Conservation (phyloP, 306 rosid genomes). For the Alnus glutinosa region DNA sequence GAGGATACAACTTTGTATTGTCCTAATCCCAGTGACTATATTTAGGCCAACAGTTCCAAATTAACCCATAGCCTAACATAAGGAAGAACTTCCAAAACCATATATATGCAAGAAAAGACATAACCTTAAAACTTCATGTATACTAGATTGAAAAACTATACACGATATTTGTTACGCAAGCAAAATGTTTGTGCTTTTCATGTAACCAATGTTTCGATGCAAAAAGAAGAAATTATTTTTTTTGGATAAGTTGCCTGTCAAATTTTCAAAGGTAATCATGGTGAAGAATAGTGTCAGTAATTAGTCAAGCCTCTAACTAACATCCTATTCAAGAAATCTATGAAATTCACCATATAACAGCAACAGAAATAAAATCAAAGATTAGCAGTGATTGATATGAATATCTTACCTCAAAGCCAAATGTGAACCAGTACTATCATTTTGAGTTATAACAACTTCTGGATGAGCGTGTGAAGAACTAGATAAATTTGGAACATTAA, state of each 20-base stretch:
- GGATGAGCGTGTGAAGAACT: conserved; percentile 46
- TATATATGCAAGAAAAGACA: conserved; percentile 15
- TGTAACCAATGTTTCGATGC: background rate
- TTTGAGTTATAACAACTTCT: conserved; percentile 35
- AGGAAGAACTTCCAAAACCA: conserved; percentile 9
- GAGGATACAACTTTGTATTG: too few species aligned
- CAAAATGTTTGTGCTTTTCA: conserved; percentile 3
- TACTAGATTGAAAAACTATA: background rate
- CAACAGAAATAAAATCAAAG: conserved; percentile 1
- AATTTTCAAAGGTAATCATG: background rate
- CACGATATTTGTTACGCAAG: conserved; percentile 4
- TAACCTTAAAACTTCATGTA: conserved; percentile 9
- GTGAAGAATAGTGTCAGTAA: background rate
- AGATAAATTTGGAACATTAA: conserved; percentile 37
- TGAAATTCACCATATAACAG: conserved; percentile 10
- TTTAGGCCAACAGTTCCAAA: too few species aligned
- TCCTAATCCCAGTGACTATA: too few species aligned
- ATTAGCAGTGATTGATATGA: conserved; percentile 1
- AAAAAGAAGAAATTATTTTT: too few species aligned
- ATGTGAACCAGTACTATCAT: conserved; percentile 43
- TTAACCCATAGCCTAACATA: background rate
- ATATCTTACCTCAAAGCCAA: conserved; percentile 64
- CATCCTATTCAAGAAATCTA: background rate
- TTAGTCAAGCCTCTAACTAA: background rate
- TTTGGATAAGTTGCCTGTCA: background rate